Evolutionary conservation across 164 flowering plant genomes (phyloP).

Genomic region (Macadamia integrifolia): DNA sequence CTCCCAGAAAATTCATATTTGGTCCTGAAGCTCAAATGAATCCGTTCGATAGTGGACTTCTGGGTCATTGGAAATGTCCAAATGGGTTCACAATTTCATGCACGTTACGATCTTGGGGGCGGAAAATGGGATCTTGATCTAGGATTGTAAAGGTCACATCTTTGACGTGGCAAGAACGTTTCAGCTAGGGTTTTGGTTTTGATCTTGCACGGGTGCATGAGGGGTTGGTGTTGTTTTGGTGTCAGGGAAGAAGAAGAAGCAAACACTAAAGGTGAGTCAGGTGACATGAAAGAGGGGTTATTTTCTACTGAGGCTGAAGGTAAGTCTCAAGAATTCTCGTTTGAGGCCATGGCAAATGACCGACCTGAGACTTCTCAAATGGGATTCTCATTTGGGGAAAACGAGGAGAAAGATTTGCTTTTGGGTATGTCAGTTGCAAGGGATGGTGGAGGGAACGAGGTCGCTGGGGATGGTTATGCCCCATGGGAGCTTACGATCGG

Average conservation of each 20-base stretch:
- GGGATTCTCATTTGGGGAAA: not conserved
- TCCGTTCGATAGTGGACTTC: not conserved
- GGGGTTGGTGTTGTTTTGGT: conserved; percentile 50
- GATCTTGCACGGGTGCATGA: conserved; percentile 36
- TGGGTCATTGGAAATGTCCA: not conserved
- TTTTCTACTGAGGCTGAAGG: conserved; percentile 13
- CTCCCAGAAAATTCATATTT: not conserved
- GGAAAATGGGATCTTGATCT: not conserved
- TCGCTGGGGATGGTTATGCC: conserved; percentile 1
- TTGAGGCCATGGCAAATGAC: conserved; percentile 16
- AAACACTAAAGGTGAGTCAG: not conserved
- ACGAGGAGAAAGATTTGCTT: conserved; percentile 2
- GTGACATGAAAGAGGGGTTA: conserved; percentile 16
- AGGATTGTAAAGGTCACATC: not conserved
- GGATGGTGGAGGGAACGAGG: conserved; percentile 13
- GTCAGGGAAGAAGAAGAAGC: conserved; percentile 19
- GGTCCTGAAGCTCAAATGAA: not conserved
- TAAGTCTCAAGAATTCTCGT: conserved; percentile 6
- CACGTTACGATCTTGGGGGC: not conserved
- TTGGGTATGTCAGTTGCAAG: conserved; percentile 2
- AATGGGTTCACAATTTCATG: not conserved
- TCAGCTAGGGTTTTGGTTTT: conserved; percentile 6
- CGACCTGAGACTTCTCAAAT: conserved; percentile 13
- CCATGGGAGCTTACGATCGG: conserved; percentile 19
- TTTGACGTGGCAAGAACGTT: conserved; percentile 1